Conservation (phyloP, 179 eudicot genomes). For the Actinidia chinensis region DNA sequence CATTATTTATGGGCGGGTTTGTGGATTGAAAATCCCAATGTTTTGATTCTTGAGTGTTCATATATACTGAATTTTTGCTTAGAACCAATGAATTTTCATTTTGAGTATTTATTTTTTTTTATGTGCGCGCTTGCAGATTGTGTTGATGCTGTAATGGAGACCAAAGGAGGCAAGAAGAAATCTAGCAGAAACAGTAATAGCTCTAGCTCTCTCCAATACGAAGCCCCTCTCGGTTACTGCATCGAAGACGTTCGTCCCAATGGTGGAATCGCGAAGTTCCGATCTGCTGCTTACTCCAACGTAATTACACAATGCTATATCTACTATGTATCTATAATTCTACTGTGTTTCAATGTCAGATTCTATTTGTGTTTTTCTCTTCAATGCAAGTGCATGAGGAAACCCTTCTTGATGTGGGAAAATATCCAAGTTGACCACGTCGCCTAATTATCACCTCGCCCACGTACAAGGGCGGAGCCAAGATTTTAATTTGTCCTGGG, state of each 20-base stretch:
- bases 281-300: constrained; percentile 50
- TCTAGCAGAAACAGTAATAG: constrained; percentile 21
- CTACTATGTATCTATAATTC: not conserved
- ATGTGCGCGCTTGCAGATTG: constrained; percentile 18
- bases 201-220: constrained; percentile 31
- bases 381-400: constrained; percentile 44
- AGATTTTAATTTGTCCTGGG: too few relatives aligned
- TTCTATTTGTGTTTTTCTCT: not conserved
- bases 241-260: constrained; percentile 51
- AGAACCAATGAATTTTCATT: too few relatives aligned
- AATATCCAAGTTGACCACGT: too few relatives aligned
- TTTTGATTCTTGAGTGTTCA: too few relatives aligned
- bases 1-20: too few relatives aligned
- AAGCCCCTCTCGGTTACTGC: constrained; percentile 46
- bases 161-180: constrained; percentile 38
- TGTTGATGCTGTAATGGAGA: constrained; percentile 38
- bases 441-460: too few relatives aligned
- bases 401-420: too few relatives aligned
- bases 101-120: too few relatives aligned
- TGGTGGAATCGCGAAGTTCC: constrained; percentile 46
- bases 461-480: too few relatives aligned
- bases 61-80: too few relatives aligned
- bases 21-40: too few relatives aligned
- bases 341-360: not conserved
- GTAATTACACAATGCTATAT: constrained; percentile 16